Percentiles rank a stretch among this genome's conserved stretches.
phyloP scores from a whole-genome alignment of 2,329 filamentous ascomycete genomes.

The Pseudocercospora eumusae region DNA sequence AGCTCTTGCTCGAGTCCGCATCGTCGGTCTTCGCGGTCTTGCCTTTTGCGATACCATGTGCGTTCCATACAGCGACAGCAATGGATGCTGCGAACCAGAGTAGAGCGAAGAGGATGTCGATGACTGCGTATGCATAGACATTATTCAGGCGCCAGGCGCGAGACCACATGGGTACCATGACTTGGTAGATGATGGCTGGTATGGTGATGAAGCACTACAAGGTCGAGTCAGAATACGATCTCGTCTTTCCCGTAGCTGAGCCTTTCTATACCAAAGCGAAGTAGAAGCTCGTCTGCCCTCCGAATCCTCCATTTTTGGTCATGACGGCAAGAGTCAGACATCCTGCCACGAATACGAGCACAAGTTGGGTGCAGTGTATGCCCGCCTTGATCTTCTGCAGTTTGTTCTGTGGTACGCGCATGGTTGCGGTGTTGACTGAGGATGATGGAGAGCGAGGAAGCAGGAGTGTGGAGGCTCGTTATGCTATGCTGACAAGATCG shows the following conservation, averaged over 20 bases:
- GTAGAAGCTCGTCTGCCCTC: constrained; percentile 58
- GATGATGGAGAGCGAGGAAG: not conserved
- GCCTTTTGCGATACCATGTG: constrained; percentile 55
- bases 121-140: constrained; percentile 59
- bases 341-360: constrained; percentile 61
- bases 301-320: constrained; percentile 55
- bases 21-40: constrained; percentile 40
- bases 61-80: constrained; percentile 58
- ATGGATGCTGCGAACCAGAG: constrained; percentile 63
- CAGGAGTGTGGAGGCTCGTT: not conserved
- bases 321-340: constrained; percentile 61
- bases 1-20: not conserved
- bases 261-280: constrained; percentile 56
- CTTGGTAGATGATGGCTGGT: constrained; percentile 60
- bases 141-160: constrained; percentile 61
- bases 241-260: not conserved
- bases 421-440: constrained; percentile 25
- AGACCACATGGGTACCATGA: constrained; percentile 62
- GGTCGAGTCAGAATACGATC: constrained; percentile 1
- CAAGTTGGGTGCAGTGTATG: constrained; percentile 55
- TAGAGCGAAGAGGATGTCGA: constrained; percentile 57
- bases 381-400: constrained; percentile 59
- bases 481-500: constrained; percentile 13
- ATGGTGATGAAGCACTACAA: constrained; percentile 60
- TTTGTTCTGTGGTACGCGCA: constrained; percentile 50